Conservation (phyloP, 371 early-diverging fungal genomes). For the Fennellomyces sp. region DNA sequence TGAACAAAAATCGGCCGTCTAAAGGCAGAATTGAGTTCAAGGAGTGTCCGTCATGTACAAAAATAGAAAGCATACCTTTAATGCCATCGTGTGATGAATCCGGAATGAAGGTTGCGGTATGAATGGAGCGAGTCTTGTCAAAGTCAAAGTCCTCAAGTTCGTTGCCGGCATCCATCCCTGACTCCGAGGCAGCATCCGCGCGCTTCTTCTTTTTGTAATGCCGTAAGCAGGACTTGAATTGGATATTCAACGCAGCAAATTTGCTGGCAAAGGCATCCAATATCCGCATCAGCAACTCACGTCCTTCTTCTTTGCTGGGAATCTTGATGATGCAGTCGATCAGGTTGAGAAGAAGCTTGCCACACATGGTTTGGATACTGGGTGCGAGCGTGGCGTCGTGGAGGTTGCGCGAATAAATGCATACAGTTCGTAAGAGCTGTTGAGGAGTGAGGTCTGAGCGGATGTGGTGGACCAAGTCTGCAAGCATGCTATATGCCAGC, state of each 20-base stretch:
- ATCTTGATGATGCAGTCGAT: slow-evolving; percentile 85
- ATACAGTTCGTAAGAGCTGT: slow-evolving; percentile 83
- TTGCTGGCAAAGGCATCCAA: slow-evolving; percentile 83
- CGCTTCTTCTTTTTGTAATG: slow-evolving; percentile 51
- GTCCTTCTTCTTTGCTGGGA: slow-evolving; percentile 67
- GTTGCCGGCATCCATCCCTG: slow-evolving; percentile 19
- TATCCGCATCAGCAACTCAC: slow-evolving; percentile 82
- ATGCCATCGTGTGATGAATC: slow-evolving; percentile 73
- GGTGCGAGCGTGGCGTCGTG: slow-evolving; percentile 88
- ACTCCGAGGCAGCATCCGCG: slow-evolving; percentile 13
- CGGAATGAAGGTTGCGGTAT: slow-evolving; percentile 63
- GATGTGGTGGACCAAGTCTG: slow-evolving; percentile 95
- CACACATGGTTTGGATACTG: slow-evolving; percentile 95
- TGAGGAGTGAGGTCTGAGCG: slow-evolving; percentile 78
- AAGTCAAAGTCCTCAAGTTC: slow-evolving; percentile 76
- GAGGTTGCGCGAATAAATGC: slow-evolving; percentile 88
- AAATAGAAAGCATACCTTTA: slow-evolving; percentile 55
- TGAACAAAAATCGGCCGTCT: slow-evolving; percentile 82
- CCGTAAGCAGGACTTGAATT: slow-evolving; percentile 56
- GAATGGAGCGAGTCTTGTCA: slow-evolving; percentile 80
- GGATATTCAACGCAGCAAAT: slow-evolving; percentile 73
- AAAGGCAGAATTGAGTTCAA: not conserved
- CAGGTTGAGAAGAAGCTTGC: slow-evolving; percentile 89
- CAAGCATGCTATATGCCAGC: slow-evolving; percentile 91
- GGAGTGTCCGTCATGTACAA: not conserved